A percentile compares a stretch with the other conserved stretches of the same genome.
Evolutionary conservation across 176 grass and related monocot genomes (phyloP).

Genomic region (Avena eriantha): DNA sequence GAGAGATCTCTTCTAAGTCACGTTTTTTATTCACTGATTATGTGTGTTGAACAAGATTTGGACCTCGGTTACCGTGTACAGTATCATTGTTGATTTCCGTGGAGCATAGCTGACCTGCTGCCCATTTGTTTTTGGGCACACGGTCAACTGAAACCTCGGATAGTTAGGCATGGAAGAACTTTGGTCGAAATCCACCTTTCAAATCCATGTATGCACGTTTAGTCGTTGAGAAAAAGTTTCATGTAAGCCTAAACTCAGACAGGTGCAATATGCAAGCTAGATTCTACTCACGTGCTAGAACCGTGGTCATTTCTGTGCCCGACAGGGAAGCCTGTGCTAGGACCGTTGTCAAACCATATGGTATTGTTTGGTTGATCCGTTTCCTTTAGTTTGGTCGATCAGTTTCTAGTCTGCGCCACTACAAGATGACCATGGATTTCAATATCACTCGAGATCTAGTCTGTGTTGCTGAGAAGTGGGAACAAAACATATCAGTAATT

Average conservation of each 20-base stretch:
- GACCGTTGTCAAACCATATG: neutral
- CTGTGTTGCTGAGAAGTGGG: neutral
- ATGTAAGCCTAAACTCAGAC: slow-evolving; percentile 20
- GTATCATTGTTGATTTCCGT: neutral
- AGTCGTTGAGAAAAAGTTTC: neutral
- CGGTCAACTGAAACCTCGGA: slow-evolving; percentile 3
- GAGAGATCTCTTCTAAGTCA: too few relatives aligned
- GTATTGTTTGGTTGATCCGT: neutral
- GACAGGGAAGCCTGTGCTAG: neutral
- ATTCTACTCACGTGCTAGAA: neutral
- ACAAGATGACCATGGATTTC: neutral
- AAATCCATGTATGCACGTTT: slow-evolving; percentile 15
- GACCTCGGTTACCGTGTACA: slow-evolving; percentile 21
- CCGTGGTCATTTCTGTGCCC: neutral
- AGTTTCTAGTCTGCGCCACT: too few relatives aligned
- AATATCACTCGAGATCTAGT: neutral
- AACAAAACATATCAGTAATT: neutral
- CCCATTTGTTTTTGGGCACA: slow-evolving; percentile 23
- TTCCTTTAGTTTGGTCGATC: neutral
- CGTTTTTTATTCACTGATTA: neutral
- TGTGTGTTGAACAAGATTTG: slow-evolving; percentile 12
- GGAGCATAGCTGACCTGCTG: slow-evolving; percentile 27
- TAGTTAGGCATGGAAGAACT: slow-evolving; percentile 27
- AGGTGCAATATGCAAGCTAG: neutral
- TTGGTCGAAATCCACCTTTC: slow-evolving; percentile 43